These are phyloP conservation scores for Pseudogymnoascus sp. DNA, from an alignment of 2,329 filamentous ascomycete genomes.

Conservation along the genomic window DNA sequence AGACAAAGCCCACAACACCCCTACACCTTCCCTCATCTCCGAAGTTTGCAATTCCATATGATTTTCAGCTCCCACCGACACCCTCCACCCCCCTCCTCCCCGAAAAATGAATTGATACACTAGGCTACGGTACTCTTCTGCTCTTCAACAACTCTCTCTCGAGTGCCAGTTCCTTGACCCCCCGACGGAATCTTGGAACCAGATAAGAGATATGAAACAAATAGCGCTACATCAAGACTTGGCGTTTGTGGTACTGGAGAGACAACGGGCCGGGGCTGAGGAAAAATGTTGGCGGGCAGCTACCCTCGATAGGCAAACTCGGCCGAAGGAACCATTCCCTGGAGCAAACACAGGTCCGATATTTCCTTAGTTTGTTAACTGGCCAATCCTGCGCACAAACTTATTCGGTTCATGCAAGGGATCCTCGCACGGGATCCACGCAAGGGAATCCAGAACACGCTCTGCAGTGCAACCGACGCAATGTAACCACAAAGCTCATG, in stretches of 20 bases:
- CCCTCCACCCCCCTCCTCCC: background rate
- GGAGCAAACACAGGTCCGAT: background rate
- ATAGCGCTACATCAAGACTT: background rate
- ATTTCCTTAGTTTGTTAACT: background rate
- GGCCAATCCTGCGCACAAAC: background rate
- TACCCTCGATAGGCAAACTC: background rate
- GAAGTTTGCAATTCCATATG: background rate
- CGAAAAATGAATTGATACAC: background rate
- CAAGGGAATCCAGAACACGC: constrained; percentile 1
- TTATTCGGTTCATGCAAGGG: background rate
- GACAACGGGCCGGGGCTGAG: background rate
- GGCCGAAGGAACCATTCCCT: background rate
- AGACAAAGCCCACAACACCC: background rate
- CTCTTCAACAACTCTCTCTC: background rate
- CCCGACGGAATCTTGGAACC: background rate
- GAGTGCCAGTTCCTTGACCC: background rate
- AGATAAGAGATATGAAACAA: background rate
- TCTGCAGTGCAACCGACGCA: background rate
- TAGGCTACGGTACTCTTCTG: background rate
- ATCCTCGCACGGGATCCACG: background rate
- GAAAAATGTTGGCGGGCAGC: background rate
- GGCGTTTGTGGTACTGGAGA: background rate
- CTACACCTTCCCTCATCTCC: background rate
- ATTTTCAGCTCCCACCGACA: background rate
- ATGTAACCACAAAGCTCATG: background rate